A percentile compares a stretch with the other conserved stretches of the same genome.
phyloP scores from a whole-genome alignment of 257 asterid species.

The Solanum appendiculatum region DNA sequence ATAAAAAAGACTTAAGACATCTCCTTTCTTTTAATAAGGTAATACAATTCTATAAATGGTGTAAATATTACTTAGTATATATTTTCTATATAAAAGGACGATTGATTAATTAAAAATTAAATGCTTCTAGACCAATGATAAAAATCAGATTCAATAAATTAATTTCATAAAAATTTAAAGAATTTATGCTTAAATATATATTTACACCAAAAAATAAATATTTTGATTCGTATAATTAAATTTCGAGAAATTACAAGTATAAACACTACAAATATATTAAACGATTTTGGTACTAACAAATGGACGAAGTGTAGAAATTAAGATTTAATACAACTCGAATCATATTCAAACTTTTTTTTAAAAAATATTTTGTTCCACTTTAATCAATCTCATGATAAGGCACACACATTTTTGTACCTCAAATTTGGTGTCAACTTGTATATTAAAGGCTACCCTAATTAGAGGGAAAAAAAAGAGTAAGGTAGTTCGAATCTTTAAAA shows the following conservation, averaged over 20 bases:
- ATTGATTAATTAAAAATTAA: no score
- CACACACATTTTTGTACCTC: not conserved
- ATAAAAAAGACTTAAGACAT: no score
- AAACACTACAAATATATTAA: not conserved
- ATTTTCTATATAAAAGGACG: not conserved
- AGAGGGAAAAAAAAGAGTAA: not conserved
- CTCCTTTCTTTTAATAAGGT: no score
- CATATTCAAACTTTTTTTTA: not conserved
- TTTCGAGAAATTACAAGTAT: not conserved
- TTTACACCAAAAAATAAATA: no score
- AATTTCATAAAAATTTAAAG: not conserved
- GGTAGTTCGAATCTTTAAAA: not conserved
- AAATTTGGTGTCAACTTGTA: not conserved
- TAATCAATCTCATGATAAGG: not conserved
- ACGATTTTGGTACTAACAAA: not conserved
- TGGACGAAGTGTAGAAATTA: not conserved
- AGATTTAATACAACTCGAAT: not conserved
- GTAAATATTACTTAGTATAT: no score
- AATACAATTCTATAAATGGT: no score
- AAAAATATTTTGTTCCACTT: not conserved
- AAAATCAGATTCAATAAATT: no score
- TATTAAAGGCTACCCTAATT: not conserved
- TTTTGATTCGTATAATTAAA: not conserved
- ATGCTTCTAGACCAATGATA: not conserved
- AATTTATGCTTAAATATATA: not conserved